Percentiles rank a stretch among this genome's conserved stretches.
These are phyloP conservation scores for Gnaphalium uliginosum DNA, from an alignment of 129 eudicot species.

Conservation along the genomic window DNA sequence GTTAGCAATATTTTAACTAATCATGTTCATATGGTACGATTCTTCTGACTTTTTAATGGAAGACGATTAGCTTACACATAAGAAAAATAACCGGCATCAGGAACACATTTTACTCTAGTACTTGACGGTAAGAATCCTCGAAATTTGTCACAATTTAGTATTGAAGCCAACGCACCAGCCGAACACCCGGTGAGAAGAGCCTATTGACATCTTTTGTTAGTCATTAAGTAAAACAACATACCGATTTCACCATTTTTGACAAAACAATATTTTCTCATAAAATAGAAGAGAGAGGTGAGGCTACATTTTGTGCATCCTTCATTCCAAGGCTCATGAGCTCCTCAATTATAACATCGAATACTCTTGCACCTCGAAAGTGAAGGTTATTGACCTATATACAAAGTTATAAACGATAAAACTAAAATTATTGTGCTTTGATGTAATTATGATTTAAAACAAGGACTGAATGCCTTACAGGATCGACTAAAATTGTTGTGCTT, in stretches of 20 bases:
- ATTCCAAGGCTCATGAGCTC: slow-evolving; percentile 54
- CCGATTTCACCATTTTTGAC: neutral
- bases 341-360: slow-evolving; percentile 47
- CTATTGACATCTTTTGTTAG: neutral
- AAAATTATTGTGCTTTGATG: neutral
- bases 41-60: neutral
- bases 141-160: slow-evolving; percentile 10
- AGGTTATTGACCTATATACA: slow-evolving; percentile 40
- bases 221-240: neutral
- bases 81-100: slow-evolving; percentile 10
- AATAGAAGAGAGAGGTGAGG: neutral
- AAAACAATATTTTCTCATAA: neutral
- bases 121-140: neutral
- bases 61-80: slow-evolving; percentile 4
- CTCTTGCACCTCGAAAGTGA: slow-evolving; percentile 58
- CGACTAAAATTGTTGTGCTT: slow-evolving; percentile 21
- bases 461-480: slow-evolving; percentile 29
- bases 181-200: slow-evolving; percentile 16
- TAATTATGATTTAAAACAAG: neutral
- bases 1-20: neutral
- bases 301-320: slow-evolving; percentile 46
- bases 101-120: slow-evolving; percentile 17
- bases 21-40: neutral
- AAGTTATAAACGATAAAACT: neutral
- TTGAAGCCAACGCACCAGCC: slow-evolving; percentile 11